Conservation (phyloP, 2,329 filamentous ascomycete species). For the Curvularia spicifera region DNA sequence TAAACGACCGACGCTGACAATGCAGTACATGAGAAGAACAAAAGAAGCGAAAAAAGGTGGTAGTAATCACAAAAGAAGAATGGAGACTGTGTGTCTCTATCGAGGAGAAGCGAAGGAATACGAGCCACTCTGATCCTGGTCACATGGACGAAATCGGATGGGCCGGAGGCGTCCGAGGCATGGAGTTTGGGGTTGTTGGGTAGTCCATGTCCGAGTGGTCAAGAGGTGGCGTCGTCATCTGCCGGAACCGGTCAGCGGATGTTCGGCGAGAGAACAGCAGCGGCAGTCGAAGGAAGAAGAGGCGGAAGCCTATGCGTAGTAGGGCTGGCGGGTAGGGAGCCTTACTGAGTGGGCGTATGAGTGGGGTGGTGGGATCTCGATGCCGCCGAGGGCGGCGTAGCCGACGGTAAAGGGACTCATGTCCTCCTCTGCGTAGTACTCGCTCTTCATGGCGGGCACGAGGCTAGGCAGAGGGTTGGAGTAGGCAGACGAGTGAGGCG, state of each 20-base stretch:
- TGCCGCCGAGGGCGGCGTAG: constrained; percentile 68
- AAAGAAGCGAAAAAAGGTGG: neutral
- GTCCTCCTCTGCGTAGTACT: constrained; percentile 64
- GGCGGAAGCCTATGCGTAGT: constrained; percentile 44
- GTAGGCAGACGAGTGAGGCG: constrained; percentile 52
- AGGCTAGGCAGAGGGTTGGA: constrained; percentile 69
- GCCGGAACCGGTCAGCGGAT: constrained; percentile 47
- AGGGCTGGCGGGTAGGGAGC: constrained; percentile 55
- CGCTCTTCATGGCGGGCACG: constrained; percentile 68
- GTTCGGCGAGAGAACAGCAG: constrained; percentile 36
- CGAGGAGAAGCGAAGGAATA: constrained; percentile 20
- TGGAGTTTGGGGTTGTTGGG: constrained; percentile 74
- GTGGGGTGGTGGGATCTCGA: constrained; percentile 67
- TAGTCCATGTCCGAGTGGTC: constrained; percentile 64
- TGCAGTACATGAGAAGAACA: constrained; percentile 41
- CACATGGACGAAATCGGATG: constrained; percentile 38
- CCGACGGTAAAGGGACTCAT: constrained; percentile 71
- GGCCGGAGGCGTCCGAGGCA: constrained; percentile 70
- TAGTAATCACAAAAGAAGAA: constrained; percentile 35
- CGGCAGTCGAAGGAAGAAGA: constrained; percentile 28
- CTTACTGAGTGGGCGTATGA: constrained; percentile 76
- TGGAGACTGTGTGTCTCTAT: constrained; percentile 9
- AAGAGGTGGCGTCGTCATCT: constrained; percentile 73
- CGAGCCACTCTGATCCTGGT: constrained; percentile 12
- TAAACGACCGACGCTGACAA: constrained; percentile 46